These are phyloP conservation scores for Starmerella sp. DNA, from an alignment of 805 yeast species.

Conservation along the genomic window DNA sequence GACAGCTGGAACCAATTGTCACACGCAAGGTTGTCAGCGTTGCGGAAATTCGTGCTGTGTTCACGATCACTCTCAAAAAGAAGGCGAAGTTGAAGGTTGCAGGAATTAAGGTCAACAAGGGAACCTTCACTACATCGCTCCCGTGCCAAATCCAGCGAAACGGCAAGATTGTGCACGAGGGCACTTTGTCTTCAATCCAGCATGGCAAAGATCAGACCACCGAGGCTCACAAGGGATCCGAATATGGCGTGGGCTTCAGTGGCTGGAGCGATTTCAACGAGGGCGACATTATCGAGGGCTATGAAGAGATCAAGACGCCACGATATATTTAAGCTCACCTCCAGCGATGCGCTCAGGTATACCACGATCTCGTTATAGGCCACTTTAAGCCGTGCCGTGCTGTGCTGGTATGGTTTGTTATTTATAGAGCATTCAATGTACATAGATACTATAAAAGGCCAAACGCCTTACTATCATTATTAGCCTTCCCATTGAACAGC, in stretches of 20 bases:
- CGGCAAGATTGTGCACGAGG: constrained; percentile 40
- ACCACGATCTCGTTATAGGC: too few relatives aligned
- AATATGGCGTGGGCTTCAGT: constrained; percentile 74
- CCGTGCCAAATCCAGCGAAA: constrained; percentile 47
- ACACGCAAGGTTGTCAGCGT: constrained; percentile 58
- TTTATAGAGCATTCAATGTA: constrained; percentile 1
- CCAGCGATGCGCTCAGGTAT: neutral
- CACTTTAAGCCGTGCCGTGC: too few relatives aligned
- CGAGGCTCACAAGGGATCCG: constrained; percentile 74
- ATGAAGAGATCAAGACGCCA: constrained; percentile 52
- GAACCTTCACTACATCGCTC: constrained; percentile 51
- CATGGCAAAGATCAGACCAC: constrained; percentile 68
- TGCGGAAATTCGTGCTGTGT: constrained; percentile 58
- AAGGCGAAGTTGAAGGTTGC: constrained; percentile 49
- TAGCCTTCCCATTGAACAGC: constrained; percentile 74
- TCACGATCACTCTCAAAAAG: constrained; percentile 51
- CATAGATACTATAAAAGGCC: neutral
- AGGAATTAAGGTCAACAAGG: constrained; percentile 71
- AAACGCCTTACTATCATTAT: neutral
- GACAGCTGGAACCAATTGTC: constrained; percentile 50
- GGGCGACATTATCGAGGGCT: constrained; percentile 67
- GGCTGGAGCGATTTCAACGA: constrained; percentile 53
- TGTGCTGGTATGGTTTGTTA: neutral
- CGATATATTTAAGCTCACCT: constrained; percentile 31
- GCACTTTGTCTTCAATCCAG: constrained; percentile 60